Evolutionary conservation across 2,329 filamentous ascomycete genomes (phyloP).

Genomic region (Cryphonectria japonica): DNA sequence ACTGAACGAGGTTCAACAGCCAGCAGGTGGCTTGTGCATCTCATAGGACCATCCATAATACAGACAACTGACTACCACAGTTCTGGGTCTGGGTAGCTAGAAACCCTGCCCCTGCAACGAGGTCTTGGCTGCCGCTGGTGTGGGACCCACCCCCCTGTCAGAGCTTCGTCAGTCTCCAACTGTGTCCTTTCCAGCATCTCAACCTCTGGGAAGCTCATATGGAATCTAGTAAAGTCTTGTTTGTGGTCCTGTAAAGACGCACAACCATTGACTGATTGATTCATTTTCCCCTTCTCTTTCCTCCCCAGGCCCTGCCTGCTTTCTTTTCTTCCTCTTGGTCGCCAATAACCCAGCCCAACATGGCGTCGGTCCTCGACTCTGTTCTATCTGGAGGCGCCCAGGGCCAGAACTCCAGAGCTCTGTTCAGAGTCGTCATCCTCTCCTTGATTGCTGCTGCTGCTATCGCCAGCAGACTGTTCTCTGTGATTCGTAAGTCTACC

Average conservation of each 20-base stretch:
- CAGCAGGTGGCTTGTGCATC: not conserved
- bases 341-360: slow-evolving; percentile 44
- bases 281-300: slow-evolving; percentile 16
- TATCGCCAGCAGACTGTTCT: slow-evolving; percentile 93
- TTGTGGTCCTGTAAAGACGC: slow-evolving; percentile 18
- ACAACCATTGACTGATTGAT: slow-evolving; percentile 17
- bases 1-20: not conserved
- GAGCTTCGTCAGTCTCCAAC: slow-evolving; percentile 29
- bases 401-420: slow-evolving; percentile 78
- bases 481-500: slow-evolving; percentile 82
- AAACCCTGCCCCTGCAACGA: slow-evolving; percentile 18
- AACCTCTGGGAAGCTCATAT: slow-evolving; percentile 17
- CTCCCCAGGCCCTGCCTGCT: slow-evolving; percentile 30
- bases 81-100: slow-evolving; percentile 3
- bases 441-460: slow-evolving; percentile 88
- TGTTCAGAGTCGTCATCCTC: slow-evolving; percentile 89
- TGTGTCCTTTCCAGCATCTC: slow-evolving; percentile 33
- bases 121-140: slow-evolving; percentile 26
- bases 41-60: not conserved
- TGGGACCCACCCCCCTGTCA: slow-evolving; percentile 21
- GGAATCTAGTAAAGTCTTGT: slow-evolving; percentile 18
- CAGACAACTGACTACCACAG: not conserved
- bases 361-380: slow-evolving; percentile 52
- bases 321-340: slow-evolving; percentile 18
- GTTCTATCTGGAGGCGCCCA: slow-evolving; percentile 77